Base-by-base conservation (phyloP, 345 rosid genomes). In the Hibiscus trionum region DNA sequence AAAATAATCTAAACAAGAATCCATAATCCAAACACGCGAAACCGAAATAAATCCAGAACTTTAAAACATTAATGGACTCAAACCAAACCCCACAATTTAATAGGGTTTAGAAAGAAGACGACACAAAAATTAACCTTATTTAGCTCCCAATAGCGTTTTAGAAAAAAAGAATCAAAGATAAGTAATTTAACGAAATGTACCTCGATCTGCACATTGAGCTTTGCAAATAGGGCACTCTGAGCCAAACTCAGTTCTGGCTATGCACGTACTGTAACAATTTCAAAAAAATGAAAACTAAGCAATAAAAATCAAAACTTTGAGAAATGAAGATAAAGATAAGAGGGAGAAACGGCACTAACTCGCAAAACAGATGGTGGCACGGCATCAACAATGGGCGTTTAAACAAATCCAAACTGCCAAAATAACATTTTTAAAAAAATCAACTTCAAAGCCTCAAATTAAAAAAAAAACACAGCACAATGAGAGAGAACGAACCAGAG, bases 311-410 rank as follows among this genome's bases (percentile, higher is more conserved):
- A 49, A 56, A 61, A 50, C 2, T 7, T 39, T 3, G 2, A 29
- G 2, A 66, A 12, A 11, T 12, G 16, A 11, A 49, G 97, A 57
- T 4, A 8, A n/a, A 47, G 11, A 4, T 10, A 33, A 7, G 14
- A 26, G 4, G 39, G 65, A 63, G 12, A 2, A 0, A 75, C 17
- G 21, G 16, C 55, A 71, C 87, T 26, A 66, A 93, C 96, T 79
- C 71, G 98, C 96, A 93, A 75, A 93, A 87, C 59, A 91, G 74
- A 74, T 93, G 98, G 37, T 87, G 84, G 73, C 98, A 91, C 21
- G 97, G 92, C 60, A 93, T 88, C 85, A 91, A 74, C 76, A 73
- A 58, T 0, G 98, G 96, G 11, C 72, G 77, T 24, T 78, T 86
- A 24, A 89, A 79, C 78, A 93, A 85, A 63, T 80, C 70, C 71